A percentile compares a stretch with the other conserved stretches of the same genome.
phyloP scores from a whole-genome alignment of 2,329 filamentous ascomycete species.

The Ceratocystis cubensis region DNA sequence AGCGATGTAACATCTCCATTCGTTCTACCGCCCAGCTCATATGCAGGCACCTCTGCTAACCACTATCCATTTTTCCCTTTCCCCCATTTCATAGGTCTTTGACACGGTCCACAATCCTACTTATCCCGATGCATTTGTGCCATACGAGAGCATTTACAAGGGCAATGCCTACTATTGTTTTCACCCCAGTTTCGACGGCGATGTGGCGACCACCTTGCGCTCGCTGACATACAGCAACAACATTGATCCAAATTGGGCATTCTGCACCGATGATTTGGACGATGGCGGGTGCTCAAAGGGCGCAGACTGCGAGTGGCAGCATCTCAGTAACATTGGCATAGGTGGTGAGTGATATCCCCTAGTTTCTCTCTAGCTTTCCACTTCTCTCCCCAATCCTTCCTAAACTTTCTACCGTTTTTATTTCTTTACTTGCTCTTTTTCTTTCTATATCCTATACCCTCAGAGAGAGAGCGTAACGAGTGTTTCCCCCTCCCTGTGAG shows the following conservation, averaged over 20 bases:
- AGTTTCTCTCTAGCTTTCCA: conserved; percentile 3
- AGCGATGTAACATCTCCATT: conserved; percentile 14
- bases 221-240: conserved; percentile 90
- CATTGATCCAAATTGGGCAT: conserved; percentile 59
- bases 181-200: conserved; percentile 60
- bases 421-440: not conserved
- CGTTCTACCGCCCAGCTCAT: not conserved
- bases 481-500: conserved; percentile 5
- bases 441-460: not conserved
- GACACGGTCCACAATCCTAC: conserved; percentile 14
- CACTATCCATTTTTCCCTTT: not conserved
- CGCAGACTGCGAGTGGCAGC: conserved; percentile 59
- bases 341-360: conserved; percentile 51
- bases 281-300: conserved; percentile 56
- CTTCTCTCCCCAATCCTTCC: not conserved
- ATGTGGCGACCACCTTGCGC: conserved; percentile 63
- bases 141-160: conserved; percentile 74
- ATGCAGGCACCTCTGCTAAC: not conserved
- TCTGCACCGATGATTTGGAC: conserved; percentile 68
- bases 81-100: conserved; percentile 4
- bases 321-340: conserved; percentile 61
- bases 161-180: conserved; percentile 83
- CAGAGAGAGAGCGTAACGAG: conserved; percentile 8
- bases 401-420: not conserved
- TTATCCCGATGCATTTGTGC: conserved; percentile 28